A percentile compares a stretch with the other conserved stretches of the same genome.
phyloP scores from a whole-genome alignment of 345 rosid genomes.

The Sisymbrium irio region DNA sequence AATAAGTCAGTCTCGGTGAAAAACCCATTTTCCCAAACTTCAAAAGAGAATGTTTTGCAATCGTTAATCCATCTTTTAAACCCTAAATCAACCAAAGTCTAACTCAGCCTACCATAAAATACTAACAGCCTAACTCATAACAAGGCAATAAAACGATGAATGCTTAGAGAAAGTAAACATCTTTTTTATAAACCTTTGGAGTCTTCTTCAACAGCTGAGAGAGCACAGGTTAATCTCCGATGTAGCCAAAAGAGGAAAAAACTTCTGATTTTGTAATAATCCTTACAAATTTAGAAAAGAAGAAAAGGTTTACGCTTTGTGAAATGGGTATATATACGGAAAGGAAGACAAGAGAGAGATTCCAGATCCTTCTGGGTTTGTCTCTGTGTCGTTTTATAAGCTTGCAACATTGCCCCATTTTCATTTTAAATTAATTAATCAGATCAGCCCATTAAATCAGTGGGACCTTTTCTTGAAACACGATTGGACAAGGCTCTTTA shows the following conservation, averaged over 20 bases:
- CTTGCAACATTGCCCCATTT: background rate
- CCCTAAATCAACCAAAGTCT: background rate
- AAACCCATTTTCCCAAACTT: background rate
- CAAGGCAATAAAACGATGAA: no score
- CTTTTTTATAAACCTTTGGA: background rate
- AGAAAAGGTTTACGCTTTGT: background rate
- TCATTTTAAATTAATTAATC: background rate
- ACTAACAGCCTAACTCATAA: background rate
- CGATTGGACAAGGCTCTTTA: background rate
- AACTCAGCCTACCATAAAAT: no score
- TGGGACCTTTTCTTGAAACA: background rate
- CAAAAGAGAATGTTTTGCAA: no score
- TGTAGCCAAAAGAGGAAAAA: no score
- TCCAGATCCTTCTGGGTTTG: conserved; percentile 23
- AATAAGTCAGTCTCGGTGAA: background rate
- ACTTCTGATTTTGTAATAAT: background rate
- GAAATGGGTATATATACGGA: background rate
- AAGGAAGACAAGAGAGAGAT: conserved; percentile 12
- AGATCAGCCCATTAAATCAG: background rate
- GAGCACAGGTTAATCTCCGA: background rate
- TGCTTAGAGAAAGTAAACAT: background rate
- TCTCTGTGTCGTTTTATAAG: background rate
- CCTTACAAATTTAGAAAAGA: background rate
- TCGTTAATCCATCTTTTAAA: no score
- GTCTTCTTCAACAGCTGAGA: conserved; percentile 1